phyloP scores from a whole-genome alignment of 1,284 basidiomycete species.

The Trichosporon coremiiforme region DNA sequence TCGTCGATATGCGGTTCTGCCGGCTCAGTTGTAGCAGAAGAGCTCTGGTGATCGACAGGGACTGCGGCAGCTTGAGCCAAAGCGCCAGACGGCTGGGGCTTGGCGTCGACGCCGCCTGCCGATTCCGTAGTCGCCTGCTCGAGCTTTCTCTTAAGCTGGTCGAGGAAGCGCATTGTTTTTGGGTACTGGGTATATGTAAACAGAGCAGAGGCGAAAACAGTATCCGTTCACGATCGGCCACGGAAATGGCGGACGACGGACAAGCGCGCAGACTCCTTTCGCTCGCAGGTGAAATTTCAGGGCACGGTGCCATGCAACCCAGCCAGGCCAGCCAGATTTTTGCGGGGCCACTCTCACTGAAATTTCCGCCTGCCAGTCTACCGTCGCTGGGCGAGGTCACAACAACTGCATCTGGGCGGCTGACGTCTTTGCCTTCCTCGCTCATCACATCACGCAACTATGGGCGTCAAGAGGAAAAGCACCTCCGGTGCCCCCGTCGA shows the following conservation, averaged over 20 bases:
- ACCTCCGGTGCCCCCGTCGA: conserved; percentile 11
- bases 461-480: conserved; percentile 31
- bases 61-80: background rate
- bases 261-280: background rate
- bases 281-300: conserved; percentile 13
- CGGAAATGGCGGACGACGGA: no score
- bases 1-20: conserved; percentile 11
- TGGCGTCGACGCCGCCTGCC: background rate
- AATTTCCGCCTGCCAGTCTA: background rate
- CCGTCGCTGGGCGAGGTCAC: background rate
- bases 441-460: conserved; percentile 14
- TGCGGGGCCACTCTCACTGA: conserved; percentile 31
- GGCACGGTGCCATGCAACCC: background rate
- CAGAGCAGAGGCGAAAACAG: background rate
- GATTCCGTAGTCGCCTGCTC: background rate
- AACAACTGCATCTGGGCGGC: background rate
- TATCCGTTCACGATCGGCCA: no score
- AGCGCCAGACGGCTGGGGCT: background rate
- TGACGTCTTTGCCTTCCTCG: conserved; percentile 17
- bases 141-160: background rate
- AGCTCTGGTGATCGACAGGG: background rate
- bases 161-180: conserved; percentile 10
- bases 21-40: background rate
- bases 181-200: background rate
- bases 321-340: conserved; percentile 6